These are phyloP conservation scores for Mikania micrantha DNA, from an alignment of 129 eudicot genomes.

Conservation along the genomic window DNA sequence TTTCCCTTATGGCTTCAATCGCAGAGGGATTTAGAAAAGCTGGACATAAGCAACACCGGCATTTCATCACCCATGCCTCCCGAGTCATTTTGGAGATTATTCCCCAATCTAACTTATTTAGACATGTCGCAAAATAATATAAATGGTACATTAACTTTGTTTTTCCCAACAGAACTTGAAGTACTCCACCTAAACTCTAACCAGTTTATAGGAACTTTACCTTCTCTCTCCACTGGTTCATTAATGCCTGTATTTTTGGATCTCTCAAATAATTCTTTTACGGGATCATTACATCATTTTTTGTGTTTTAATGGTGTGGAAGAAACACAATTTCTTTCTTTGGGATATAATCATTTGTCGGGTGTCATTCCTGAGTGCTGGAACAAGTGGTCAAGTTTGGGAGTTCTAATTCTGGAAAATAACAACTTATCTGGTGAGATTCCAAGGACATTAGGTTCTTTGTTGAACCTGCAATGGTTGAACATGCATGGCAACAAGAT, in stretches of 20 bases:
- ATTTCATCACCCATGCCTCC: conserved; percentile 3
- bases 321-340: conserved; percentile 3
- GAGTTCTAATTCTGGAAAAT: not conserved
- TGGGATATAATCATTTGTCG: conserved; percentile 18
- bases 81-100: conserved; percentile 8
- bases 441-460: conserved; percentile 1
- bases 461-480: not conserved
- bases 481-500: not conserved
- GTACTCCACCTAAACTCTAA: conserved; percentile 21
- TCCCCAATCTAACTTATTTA: not conserved
- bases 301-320: conserved; percentile 5
- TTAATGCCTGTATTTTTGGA: not conserved
- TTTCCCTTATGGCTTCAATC: conserved; percentile 24
- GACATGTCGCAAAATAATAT: conserved; percentile 30
- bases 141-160: conserved; percentile 21
- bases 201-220: conserved; percentile 16
- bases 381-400: not conserved
- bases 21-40: not conserved
- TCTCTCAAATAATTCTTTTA: conserved; percentile 26
- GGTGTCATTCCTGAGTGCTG: not conserved
- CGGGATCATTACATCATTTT: conserved; percentile 16
- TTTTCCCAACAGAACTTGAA: not conserved
- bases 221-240: not conserved
- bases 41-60: conserved; percentile 7
- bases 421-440: not conserved